A percentile compares a stretch with the other conserved stretches of the same genome.
These are phyloP conservation scores for Capsicum chinense DNA, from an alignment of 257 asterid species.

Conservation along the genomic window DNA sequence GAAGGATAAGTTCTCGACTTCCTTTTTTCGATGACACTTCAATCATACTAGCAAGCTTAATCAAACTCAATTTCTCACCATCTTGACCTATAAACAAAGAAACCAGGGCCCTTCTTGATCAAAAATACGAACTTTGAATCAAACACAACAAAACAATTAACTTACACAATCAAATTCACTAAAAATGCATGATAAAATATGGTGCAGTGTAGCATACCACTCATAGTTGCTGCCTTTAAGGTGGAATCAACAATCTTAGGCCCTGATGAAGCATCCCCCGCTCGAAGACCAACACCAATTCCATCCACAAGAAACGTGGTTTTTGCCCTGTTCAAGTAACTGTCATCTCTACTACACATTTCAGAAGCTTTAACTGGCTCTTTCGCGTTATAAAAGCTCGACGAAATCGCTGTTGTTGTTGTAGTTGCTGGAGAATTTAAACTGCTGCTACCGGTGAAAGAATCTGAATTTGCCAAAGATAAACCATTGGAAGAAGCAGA, in stretches of 20 bases:
- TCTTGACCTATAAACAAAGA: conserved; percentile 64
- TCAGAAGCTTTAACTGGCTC: conserved; percentile 51
- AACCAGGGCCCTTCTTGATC: conserved; percentile 30
- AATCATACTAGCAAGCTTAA: conserved; percentile 81
- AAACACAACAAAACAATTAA: conserved; percentile 18
- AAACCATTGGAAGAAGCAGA: conserved; percentile 36
- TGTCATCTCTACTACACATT: conserved; percentile 64
- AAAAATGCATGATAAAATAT: not conserved
- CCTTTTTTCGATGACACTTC: conserved; percentile 83
- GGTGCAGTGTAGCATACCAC: conserved; percentile 47
- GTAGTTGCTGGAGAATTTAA: conserved; percentile 47
- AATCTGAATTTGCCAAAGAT: conserved; percentile 24
- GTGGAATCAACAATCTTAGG: conserved; percentile 74
- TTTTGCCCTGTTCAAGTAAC: conserved; percentile 64
- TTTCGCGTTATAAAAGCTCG: conserved; percentile 50
- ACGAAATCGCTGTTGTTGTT: conserved; percentile 9
- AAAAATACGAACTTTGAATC: conserved; percentile 15
- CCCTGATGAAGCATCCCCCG: conserved; percentile 39
- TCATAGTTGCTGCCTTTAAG: conserved; percentile 51
- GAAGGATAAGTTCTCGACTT: conserved; percentile 59
- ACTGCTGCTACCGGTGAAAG: conserved; percentile 49
- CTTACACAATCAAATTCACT: not conserved
- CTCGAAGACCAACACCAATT: conserved; percentile 45
- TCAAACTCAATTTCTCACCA: conserved; percentile 75
- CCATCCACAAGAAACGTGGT: conserved; percentile 51